Evolutionary conservation across 192 early-diverging fungal species (phyloP), one percentile per base, ranked within the genome.

Genomic region (Phycomyces nitens): DNA sequence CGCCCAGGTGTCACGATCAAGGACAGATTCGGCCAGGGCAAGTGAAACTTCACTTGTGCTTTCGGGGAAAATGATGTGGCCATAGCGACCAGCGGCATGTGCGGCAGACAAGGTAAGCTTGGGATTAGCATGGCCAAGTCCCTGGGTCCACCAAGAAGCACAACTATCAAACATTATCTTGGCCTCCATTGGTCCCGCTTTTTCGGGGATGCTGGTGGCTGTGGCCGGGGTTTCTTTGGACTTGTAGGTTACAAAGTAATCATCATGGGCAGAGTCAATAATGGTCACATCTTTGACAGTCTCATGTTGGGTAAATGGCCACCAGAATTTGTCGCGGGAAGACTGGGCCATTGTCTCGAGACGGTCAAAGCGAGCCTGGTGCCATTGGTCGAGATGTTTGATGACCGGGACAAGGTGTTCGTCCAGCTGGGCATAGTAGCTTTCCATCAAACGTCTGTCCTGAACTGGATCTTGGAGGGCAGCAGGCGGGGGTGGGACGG

Each of bases 101-200:
- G 87, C 82, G 1, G 85, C 87, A 5, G 86, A 65, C 10, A 80
- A 65, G 2, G 86, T 76, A 18, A 92, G 72, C 11, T 72, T 61
- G 0, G 78, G 75, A 23, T 85, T 82, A 55, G 78, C 90, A 66
- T 92, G 90, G 1, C 89, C 90, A 26, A 92, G 63, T 43, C 81
- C 83, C 67, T 92, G 88, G 16, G 90, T 92, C 90, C 89, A 92
- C 90, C 90, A 92, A 67, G 78, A 82, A 39, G 89, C 88, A 62
- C 86, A 89, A 16, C 76, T 90, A 66, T 92, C 90, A 76, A 87
- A 89, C 72, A 80, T 76, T 2, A 18, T 11, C 44, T 47, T 42
- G 41, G 41, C 41, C 14, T 42, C 41, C 41, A 42, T n/a, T 14
- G 44, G 44, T 47, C 15, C 44, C 12, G 44, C 44, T 7, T n/a